Percentiles rank a stretch among this genome's conserved stretches.
phyloP scores from a whole-genome alignment of 108 stramenopile genomes.

The Nannochloropsis salina region DNA sequence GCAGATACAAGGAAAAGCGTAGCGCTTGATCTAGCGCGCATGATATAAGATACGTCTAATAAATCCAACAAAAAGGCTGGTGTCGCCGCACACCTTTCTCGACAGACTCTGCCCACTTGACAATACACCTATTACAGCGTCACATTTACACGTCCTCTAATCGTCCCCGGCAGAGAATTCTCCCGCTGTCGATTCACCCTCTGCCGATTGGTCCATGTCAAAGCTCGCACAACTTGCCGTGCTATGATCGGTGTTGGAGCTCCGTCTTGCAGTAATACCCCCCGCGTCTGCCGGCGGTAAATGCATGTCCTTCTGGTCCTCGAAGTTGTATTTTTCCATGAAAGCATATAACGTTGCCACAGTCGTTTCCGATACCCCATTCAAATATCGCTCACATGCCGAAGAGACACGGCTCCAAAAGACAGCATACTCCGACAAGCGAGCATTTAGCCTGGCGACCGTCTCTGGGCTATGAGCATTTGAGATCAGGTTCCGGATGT shows the following conservation, averaged over 20 bases:
- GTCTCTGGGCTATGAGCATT: not conserved
- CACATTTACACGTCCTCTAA: not conserved
- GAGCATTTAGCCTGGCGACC: not conserved
- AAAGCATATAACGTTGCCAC: not conserved
- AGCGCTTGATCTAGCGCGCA: too few relatives aligned
- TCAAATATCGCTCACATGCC: slow-evolving; percentile 6
- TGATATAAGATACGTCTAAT: too few relatives aligned
- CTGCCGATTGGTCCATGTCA: not conserved
- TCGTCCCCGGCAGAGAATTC: not conserved
- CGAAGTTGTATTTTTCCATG: not conserved
- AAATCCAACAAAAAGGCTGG: too few relatives aligned
- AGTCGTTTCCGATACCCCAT: not conserved
- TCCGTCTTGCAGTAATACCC: not conserved
- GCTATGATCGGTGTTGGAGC: not conserved
- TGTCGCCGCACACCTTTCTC: not conserved
- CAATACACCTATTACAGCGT: not conserved
- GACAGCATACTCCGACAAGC: not conserved
- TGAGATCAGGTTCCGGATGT: slow-evolving; percentile 20
- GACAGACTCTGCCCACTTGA: not conserved
- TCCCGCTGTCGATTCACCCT: slow-evolving; percentile 15
- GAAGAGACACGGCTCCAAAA: not conserved
- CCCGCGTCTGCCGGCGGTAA: not conserved
- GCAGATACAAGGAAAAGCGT: too few relatives aligned
- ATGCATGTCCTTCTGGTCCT: not conserved
- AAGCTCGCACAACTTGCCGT: not conserved